Conservation (phyloP, 768 basidiomycete species). For the Hirschioporus abietinus region DNA sequence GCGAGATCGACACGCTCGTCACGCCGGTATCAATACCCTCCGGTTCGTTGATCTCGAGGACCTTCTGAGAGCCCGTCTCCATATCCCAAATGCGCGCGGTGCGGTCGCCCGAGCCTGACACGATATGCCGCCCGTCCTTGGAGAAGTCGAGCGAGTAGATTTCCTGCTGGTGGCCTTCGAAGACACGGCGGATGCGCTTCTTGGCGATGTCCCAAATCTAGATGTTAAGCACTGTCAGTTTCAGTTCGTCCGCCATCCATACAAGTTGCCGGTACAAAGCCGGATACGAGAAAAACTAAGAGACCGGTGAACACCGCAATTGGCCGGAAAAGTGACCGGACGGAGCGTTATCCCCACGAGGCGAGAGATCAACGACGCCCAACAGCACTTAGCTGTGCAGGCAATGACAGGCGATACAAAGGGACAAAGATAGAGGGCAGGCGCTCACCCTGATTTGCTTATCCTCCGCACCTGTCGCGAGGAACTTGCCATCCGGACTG, state of each 20-base stretch:
- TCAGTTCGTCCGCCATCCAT: neutral
- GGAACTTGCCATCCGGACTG: slow-evolving; percentile 62
- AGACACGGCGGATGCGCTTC: slow-evolving; percentile 71
- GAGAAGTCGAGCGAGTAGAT: slow-evolving; percentile 95
- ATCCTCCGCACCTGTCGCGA: slow-evolving; percentile 87
- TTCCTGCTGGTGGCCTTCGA: slow-evolving; percentile 88
- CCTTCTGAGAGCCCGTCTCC: slow-evolving; percentile 37
- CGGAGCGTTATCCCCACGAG: too few relatives aligned
- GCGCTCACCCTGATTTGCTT: slow-evolving; percentile 75
- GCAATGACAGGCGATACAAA: neutral
- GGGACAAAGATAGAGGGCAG: neutral
- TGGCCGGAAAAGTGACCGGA: neutral
- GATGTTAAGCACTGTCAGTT: neutral
- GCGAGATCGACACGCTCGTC: slow-evolving; percentile 54
- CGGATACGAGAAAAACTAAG: neutral
- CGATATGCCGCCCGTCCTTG: slow-evolving; percentile 76
- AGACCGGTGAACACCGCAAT: neutral
- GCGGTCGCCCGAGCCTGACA: slow-evolving; percentile 83
- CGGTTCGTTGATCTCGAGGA: slow-evolving; percentile 44
- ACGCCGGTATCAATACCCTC: slow-evolving; percentile 59
- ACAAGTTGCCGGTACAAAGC: neutral
- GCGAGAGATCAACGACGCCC: too few relatives aligned
- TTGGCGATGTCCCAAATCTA: slow-evolving; percentile 92
- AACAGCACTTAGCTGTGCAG: too few relatives aligned
- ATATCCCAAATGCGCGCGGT: slow-evolving; percentile 60